Base-by-base conservation (phyloP, 1,284 basidiomycete species). In the Naganishia sp. region DNA sequence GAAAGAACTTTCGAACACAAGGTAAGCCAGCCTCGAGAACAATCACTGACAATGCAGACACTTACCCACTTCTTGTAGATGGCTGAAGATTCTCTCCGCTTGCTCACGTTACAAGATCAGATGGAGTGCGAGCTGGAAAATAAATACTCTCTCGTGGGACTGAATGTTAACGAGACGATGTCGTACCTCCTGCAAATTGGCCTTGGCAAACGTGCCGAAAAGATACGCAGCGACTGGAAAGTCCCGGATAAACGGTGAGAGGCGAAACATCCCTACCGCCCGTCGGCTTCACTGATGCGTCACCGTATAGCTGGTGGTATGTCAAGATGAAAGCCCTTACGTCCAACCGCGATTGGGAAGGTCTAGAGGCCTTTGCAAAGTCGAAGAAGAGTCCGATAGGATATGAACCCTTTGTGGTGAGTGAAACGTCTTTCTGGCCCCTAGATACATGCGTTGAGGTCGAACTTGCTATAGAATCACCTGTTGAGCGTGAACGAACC, bases 371-470 rank as follows among this genome's bases (percentile, higher is more conserved):
- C 0, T 94, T 96, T 75, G 86, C 92, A 0, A 89, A 87, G 72
- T 88, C 87, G 52, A 93, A 88, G 77, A 87, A 91, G 72, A 92
- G 90, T 76, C 94, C 96, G 0, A 96, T 98, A 69, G 95, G 96
- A 3, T 98, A 94, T 74, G 92, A 95, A 76, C 86, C 90, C 0
- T 96, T 95, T 76, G 94, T 96, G 21, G 87, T 86, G 56, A 87
- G 92, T 76, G 88, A 0, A 84, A 2, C 13, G 36, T 39, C 36
- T 7, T 9, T 9, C 9, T 39, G 36, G 44, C 45, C 36, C 18
- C 15, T n/a, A 39, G 18, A 50, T 28, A 18, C 42, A 50, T 10
- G 4, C 9, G 7, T 28, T 1, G 6, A 25, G 48, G 31, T 55
- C 21, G 16, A 23, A 18, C 42, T 25, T 46, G 49, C 11, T 21